Evolutionary conservation across 78 protist genomes (phyloP).

Genomic region (Chrysochromulina tobinii): DNA sequence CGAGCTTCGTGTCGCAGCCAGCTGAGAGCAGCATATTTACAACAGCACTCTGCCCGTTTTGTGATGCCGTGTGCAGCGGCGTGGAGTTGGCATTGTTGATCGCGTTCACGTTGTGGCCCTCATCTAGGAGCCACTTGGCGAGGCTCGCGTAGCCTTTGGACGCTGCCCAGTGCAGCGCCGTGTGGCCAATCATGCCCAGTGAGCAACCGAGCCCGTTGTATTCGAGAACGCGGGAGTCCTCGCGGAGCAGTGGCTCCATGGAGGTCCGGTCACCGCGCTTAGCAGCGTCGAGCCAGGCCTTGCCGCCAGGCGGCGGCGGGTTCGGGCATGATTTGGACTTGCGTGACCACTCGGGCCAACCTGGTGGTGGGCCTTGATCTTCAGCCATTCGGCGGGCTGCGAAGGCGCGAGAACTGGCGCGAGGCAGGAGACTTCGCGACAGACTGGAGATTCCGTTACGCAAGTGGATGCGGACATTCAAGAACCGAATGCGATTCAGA

Average conservation of each 20-base stretch:
- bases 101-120: too few species aligned
- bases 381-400: too few species aligned
- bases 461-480: too few species aligned
- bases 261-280: not conserved
- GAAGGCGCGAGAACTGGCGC: too few species aligned
- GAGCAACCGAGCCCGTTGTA: not conserved
- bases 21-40: not conserved
- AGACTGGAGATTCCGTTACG: too few species aligned
- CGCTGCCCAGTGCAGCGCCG: slow-evolving; percentile 3
- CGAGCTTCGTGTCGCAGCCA: not conserved
- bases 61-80: not conserved
- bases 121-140: not conserved
- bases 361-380: too few species aligned
- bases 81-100: slow-evolving; percentile 9
- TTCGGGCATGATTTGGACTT: too few species aligned
- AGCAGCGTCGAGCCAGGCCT: not conserved
- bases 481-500: too few species aligned
- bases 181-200: slow-evolving; percentile 17
- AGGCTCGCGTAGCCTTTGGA: not conserved
- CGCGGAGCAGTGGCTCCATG: not conserved
- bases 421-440: too few species aligned
- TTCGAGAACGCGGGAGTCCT: not conserved
- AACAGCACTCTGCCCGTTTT: not conserved
- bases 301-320: not conserved
- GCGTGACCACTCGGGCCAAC: too few species aligned